Conservation (phyloP, 495 filamentous ascomycete genomes). For the Talaromyces ruber region DNA sequence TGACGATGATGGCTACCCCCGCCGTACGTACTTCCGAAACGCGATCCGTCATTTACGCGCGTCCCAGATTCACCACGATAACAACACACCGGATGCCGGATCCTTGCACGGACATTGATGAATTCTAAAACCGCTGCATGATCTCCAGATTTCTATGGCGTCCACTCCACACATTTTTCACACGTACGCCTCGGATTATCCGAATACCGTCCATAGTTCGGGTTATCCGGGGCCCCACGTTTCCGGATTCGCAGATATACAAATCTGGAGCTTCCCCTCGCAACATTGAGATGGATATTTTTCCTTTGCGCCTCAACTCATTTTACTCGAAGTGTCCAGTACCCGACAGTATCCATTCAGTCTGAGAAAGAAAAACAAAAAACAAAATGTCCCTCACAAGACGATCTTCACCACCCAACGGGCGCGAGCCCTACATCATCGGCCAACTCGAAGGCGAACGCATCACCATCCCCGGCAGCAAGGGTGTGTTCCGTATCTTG, state of each 20-base stretch:
- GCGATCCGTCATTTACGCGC: background rate
- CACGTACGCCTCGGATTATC: background rate
- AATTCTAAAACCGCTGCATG: background rate
- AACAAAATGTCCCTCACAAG: background rate
- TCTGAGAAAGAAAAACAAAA: background rate
- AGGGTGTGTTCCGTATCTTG: constrained; percentile 34
- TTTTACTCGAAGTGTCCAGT: background rate
- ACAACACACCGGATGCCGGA: background rate
- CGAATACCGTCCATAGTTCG: background rate
- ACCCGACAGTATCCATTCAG: background rate
- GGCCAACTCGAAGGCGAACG: constrained; percentile 34
- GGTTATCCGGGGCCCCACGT: background rate
- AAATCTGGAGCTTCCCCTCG: background rate
- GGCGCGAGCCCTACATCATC: constrained; percentile 21
- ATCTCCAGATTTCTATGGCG: background rate
- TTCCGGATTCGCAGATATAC: background rate
- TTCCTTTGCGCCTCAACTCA: background rate
- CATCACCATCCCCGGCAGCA: constrained; percentile 36
- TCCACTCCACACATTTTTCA: background rate
- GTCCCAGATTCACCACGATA: background rate
- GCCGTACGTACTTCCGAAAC: background rate
- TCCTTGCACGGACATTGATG: background rate
- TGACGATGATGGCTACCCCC: background rate
- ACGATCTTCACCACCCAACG: background rate
- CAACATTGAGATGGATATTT: background rate